A percentile compares a stretch with the other conserved stretches of the same genome.
Evolutionary conservation across 1,284 basidiomycete genomes (phyloP).

Genomic region (Phenoliferia sp.): DNA sequence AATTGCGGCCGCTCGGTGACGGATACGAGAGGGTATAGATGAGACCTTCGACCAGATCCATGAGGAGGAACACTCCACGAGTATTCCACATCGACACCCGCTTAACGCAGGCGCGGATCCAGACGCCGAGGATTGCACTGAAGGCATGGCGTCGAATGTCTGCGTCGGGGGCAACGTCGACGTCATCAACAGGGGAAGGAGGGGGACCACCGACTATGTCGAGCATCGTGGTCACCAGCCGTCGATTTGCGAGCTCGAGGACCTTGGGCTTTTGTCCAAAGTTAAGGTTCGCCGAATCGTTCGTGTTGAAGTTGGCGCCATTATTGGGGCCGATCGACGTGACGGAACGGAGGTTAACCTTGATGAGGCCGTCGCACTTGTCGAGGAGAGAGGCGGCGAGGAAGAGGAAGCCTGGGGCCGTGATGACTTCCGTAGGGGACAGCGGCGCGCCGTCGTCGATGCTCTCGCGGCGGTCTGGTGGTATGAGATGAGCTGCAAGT

Average conservation of each 20-base stretch:
- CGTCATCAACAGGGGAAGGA: background rate
- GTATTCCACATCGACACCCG: slow-evolving; percentile 50
- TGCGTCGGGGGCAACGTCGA: slow-evolving; percentile 12
- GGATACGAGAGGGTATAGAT: slow-evolving; percentile 38
- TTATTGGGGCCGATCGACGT: slow-evolving; percentile 46
- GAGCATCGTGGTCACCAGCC: slow-evolving; percentile 47
- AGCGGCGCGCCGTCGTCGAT: slow-evolving; percentile 22
- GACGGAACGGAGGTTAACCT: slow-evolving; percentile 39
- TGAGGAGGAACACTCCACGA: slow-evolving; percentile 47
- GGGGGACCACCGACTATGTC: slow-evolving; percentile 43
- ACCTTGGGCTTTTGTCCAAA: slow-evolving; percentile 49
- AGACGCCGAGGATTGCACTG: slow-evolving; percentile 47
- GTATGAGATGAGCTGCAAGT: slow-evolving; percentile 45
- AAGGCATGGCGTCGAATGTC: slow-evolving; percentile 41
- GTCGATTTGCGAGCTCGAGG: slow-evolving; percentile 49
- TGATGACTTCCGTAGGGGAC: slow-evolving; percentile 41
- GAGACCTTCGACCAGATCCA: slow-evolving; percentile 36
- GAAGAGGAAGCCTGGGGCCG: slow-evolving; percentile 46
- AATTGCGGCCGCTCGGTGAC: slow-evolving; percentile 36
- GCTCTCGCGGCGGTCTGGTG: slow-evolving; percentile 34
- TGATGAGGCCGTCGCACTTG: slow-evolving; percentile 38
- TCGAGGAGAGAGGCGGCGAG: slow-evolving; percentile 38
- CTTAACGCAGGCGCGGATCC: slow-evolving; percentile 47
- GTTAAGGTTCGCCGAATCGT: slow-evolving; percentile 48
- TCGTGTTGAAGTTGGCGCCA: slow-evolving; percentile 46